Conservation (phyloP, 2,329 filamentous ascomycete species). For the Raffaelea ambrosiae region DNA sequence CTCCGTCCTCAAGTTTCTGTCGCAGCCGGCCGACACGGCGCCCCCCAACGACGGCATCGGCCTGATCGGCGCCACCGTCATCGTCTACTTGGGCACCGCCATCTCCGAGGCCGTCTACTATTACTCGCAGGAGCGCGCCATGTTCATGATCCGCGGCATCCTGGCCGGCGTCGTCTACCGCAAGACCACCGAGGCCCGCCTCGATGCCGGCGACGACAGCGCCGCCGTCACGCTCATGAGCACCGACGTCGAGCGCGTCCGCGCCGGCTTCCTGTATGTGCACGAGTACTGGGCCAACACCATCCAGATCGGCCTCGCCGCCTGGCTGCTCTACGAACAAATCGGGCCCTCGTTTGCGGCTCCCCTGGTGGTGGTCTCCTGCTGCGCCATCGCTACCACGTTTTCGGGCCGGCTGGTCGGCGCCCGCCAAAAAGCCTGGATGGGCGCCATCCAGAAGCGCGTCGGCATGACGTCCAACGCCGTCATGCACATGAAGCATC, state of each 20-base stretch:
- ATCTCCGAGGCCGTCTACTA: conserved; percentile 29
- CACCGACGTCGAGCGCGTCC: conserved; percentile 22
- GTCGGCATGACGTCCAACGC: conserved; percentile 17
- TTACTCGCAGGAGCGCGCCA: conserved; percentile 27
- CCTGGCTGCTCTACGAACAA: conserved; percentile 13
- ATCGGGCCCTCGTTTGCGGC: conserved; percentile 12
- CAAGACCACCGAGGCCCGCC: conserved; percentile 17
- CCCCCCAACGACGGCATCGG: conserved; percentile 27
- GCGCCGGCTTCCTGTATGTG: conserved; percentile 14
- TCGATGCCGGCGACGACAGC: conserved; percentile 10
- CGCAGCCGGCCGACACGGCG: conserved; percentile 6
- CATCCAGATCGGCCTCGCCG: conserved; percentile 12
- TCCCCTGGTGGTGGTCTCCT: conserved; percentile 11
- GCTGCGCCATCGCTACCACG: background rate
- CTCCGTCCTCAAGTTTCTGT: conserved; percentile 21
- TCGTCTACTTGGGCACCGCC: conserved; percentile 32
- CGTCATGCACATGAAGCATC: conserved; percentile 27
- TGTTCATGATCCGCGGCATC: conserved; percentile 20
- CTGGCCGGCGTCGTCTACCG: conserved; percentile 24
- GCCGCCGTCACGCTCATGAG: conserved; percentile 24
- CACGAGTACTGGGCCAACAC: conserved; percentile 19
- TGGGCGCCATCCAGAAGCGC: conserved; percentile 15
- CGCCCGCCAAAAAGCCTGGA: conserved; percentile 15
- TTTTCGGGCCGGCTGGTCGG: background rate
- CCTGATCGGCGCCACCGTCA: conserved; percentile 29